Conservation (phyloP, 1,284 basidiomycete genomes). For the Pseudozyma pruni region DNA sequence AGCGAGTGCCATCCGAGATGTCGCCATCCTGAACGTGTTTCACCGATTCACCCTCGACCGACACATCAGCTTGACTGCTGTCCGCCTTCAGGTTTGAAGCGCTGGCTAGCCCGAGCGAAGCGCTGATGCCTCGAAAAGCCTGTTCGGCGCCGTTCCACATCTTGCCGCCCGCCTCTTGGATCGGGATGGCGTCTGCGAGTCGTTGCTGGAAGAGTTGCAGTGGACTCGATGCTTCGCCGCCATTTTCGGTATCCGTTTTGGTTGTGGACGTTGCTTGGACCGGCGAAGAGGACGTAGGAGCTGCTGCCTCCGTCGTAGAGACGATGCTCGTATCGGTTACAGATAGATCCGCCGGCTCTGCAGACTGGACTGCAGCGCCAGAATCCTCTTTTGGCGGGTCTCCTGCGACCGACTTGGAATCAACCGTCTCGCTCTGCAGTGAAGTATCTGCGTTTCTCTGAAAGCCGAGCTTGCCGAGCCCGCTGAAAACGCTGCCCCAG, state of each 20-base stretch:
- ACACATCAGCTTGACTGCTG: neutral
- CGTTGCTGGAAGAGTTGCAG: conserved; percentile 30
- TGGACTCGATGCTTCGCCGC: conserved; percentile 21
- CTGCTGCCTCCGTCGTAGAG: neutral
- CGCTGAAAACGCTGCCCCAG: conserved; percentile 44
- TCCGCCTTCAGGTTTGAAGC: neutral
- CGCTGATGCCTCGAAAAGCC: conserved; percentile 32
- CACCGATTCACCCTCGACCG: neutral
- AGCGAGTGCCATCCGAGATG: conserved; percentile 15
- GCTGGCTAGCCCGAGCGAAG: conserved; percentile 32
- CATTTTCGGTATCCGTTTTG: neutral
- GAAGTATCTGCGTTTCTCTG: conserved; percentile 12
- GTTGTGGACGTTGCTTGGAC: conserved; percentile 7
- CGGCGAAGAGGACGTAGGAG: conserved; percentile 9
- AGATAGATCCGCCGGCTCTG: conserved; percentile 4
- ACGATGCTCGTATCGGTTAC: conserved; percentile 3
- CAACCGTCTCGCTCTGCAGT: conserved; percentile 6
- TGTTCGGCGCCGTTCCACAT: conserved; percentile 46
- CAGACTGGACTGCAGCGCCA: conserved; percentile 2
- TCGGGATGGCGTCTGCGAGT: conserved; percentile 17
- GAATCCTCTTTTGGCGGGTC: neutral
- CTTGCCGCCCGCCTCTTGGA: conserved; percentile 45
- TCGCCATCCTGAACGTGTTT: conserved; percentile 17
- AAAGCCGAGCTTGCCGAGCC: conserved; percentile 34
- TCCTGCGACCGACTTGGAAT: neutral